Conservation (phyloP, 257 asterid genomes). For the Solanum chiquidenum region DNA sequence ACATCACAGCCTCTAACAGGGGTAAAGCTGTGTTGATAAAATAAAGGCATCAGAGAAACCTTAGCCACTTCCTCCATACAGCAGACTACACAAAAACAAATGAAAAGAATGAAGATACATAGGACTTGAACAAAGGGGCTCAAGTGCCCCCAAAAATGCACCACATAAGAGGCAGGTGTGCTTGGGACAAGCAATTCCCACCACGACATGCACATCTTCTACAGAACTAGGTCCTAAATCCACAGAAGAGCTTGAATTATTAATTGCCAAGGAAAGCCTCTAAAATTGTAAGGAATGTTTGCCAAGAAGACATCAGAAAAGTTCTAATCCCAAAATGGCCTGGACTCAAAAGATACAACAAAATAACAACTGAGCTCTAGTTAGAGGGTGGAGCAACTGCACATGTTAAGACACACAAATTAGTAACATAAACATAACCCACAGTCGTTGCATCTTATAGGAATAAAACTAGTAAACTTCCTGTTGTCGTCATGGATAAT, state of each 20-base stretch:
- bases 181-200: neutral
- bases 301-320: neutral
- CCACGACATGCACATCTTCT: neutral
- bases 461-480: constrained; percentile 10
- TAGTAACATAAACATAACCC: constrained; percentile 12
- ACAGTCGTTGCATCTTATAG: neutral
- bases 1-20: neutral
- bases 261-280: neutral
- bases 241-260: neutral
- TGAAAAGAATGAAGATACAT: neutral
- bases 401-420: constrained; percentile 12
- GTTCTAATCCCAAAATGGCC: constrained; percentile 4
- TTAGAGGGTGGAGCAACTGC: constrained; percentile 22
- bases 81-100: neutral
- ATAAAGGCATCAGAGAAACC: constrained; percentile 10
- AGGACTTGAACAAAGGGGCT: neutral
- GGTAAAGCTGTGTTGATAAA: constrained; percentile 7
- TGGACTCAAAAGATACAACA: constrained; percentile 3
- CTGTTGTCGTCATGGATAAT: constrained; percentile 17
- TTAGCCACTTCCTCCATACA: neutral
- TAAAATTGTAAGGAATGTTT: neutral
- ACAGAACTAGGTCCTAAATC: neutral
- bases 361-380: constrained; percentile 12
- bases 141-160: neutral
- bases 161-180: neutral